These are phyloP conservation scores for Zelopaecilomyces penicillatus DNA, from an alignment of 2,329 filamentous ascomycete species.

Conservation along the genomic window DNA sequence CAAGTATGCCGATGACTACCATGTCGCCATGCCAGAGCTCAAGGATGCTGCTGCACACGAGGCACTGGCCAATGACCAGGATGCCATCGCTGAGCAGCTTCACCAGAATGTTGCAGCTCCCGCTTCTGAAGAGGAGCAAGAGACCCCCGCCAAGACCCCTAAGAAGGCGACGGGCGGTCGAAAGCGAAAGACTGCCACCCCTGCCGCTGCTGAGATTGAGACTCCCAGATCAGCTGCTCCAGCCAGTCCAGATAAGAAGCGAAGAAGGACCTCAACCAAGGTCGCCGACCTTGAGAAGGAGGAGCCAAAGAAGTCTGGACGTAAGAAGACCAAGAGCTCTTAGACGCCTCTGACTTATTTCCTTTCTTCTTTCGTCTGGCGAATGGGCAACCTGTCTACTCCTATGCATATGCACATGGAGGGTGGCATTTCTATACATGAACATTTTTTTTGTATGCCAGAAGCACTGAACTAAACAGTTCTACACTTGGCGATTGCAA, in stretches of 20 bases:
- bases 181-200: constrained; percentile 50
- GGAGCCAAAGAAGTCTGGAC: constrained; percentile 51
- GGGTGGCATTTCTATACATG: too few relatives aligned
- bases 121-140: constrained; percentile 34
- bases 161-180: constrained; percentile 45
- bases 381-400: too few relatives aligned
- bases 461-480: too few relatives aligned
- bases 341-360: constrained; percentile 13
- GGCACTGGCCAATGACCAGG: constrained; percentile 37
- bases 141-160: constrained; percentile 45
- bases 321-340: constrained; percentile 47
- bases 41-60: constrained; percentile 32
- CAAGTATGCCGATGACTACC: constrained; percentile 50
- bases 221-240: constrained; percentile 33
- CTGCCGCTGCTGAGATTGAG: constrained; percentile 29
- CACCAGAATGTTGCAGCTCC: constrained; percentile 32
- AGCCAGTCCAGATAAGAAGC: constrained; percentile 55
- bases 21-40: constrained; percentile 44
- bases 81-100: constrained; percentile 52
- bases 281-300: constrained; percentile 42
- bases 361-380: constrained; percentile 8
- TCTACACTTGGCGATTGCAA: too few relatives aligned
- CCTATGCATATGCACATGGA: too few relatives aligned
- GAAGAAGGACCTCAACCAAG: constrained; percentile 49
- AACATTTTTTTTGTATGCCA: too few relatives aligned